A percentile compares a stretch with the other conserved stretches of the same genome.
phyloP scores from a whole-genome alignment of 192 early-diverging fungal genomes.

The Rhizoclosmatium globosum region DNA sequence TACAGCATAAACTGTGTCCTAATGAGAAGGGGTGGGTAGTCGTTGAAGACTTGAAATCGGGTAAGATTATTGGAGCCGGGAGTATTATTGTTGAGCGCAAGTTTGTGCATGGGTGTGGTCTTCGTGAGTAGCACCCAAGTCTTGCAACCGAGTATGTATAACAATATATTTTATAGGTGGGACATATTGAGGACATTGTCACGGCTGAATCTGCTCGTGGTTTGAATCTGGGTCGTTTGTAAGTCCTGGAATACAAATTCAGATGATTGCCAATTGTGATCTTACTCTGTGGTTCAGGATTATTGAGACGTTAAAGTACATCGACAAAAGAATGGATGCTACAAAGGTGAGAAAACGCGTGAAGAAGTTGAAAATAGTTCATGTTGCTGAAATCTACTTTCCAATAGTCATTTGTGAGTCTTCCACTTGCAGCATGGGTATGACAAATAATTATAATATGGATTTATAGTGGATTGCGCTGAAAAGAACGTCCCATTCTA shows the following conservation, averaged over 20 bases:
- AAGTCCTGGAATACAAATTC: neutral
- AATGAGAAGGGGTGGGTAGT: conserved; percentile 53
- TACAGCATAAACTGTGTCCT: neutral
- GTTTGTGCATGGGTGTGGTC: conserved; percentile 82
- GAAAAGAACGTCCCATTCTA: conserved; percentile 90
- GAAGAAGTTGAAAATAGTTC: too few species aligned
- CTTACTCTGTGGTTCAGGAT: too few species aligned
- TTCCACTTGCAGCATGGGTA: too few species aligned
- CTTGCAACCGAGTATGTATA: too few species aligned
- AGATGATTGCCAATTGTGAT: too few species aligned
- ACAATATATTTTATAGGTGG: conserved; percentile 58
- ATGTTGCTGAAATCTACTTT: too few species aligned
- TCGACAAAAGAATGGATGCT: conserved; percentile 82
- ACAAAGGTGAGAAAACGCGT: too few species aligned
- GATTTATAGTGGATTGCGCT: conserved; percentile 57
- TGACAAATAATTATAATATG: too few species aligned
- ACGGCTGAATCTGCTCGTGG: conserved; percentile 60
- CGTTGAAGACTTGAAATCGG: conserved; percentile 75
- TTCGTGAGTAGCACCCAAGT: conserved; percentile 35
- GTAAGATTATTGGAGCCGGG: conserved; percentile 82
- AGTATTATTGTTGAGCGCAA: conserved; percentile 92
- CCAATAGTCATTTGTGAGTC: too few species aligned
- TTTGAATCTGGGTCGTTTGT: conserved; percentile 59
- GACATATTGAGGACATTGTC: conserved; percentile 85
- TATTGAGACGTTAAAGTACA: conserved; percentile 86